phyloP scores from a whole-genome alignment of 2,329 filamentous ascomycete species.

The Botrytis byssoidea region DNA sequence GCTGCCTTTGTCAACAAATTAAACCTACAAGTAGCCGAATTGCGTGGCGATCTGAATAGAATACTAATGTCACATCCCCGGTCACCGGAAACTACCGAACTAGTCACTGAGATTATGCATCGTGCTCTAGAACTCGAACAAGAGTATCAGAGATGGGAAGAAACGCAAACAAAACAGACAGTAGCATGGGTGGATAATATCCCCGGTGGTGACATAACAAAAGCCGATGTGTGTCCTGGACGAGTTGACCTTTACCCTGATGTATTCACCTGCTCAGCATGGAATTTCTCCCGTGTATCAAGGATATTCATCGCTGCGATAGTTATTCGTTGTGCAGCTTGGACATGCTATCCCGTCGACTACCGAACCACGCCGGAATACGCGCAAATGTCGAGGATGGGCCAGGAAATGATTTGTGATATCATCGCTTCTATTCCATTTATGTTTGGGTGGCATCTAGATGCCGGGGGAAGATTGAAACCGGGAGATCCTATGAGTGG shows the following conservation, averaged over 20 bases:
- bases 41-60: constrained; percentile 54
- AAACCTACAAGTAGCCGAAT: constrained; percentile 53
- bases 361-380: constrained; percentile 63
- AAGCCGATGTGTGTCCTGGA: constrained; percentile 58
- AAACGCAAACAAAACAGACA: constrained; percentile 48
- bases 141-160: constrained; percentile 52
- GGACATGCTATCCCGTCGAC: constrained; percentile 59
- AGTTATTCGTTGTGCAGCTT: constrained; percentile 58
- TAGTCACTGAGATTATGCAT: constrained; percentile 52
- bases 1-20: constrained; percentile 47
- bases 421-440: constrained; percentile 62
- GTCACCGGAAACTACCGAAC: constrained; percentile 50
- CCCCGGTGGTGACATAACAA: constrained; percentile 50
- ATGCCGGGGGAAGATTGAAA: constrained; percentile 41
- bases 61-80: constrained; percentile 49
- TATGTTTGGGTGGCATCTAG: constrained; percentile 58
- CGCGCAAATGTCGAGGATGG: constrained; percentile 52
- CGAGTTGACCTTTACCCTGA: constrained; percentile 59
- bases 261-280: constrained; percentile 57
- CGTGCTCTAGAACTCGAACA: constrained; percentile 53
- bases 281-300: constrained; percentile 55
- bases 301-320: constrained; percentile 55
- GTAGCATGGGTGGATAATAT: constrained; percentile 58
- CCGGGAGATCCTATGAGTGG: constrained; percentile 24
- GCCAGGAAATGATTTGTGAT: constrained; percentile 54